phyloP scores from a whole-genome alignment of 257 asterid species.

The Primulina tabacum region DNA sequence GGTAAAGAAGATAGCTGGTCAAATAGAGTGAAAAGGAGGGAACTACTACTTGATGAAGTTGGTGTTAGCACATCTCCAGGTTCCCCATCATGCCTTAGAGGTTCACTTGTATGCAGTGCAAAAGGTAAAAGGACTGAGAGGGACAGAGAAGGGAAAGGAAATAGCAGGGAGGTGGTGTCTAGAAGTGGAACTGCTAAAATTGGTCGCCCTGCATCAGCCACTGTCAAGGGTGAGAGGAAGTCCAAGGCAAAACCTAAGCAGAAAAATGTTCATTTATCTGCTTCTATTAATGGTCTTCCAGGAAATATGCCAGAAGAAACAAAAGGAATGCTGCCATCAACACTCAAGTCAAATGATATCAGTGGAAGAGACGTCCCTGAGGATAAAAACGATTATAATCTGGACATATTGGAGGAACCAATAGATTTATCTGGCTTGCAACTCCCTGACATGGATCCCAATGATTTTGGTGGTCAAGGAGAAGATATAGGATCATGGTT shows the following conservation, averaged over 20 bases:
- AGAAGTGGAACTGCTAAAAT: slow-evolving; percentile 65
- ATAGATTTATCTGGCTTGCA: slow-evolving; percentile 79
- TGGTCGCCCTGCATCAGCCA: slow-evolving; percentile 48
- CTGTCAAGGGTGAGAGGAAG: slow-evolving; percentile 79
- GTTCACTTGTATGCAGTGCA: slow-evolving; percentile 65
- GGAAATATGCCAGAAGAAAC: slow-evolving; percentile 62
- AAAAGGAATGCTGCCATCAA: slow-evolving; percentile 48
- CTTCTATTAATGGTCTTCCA: slow-evolving; percentile 62
- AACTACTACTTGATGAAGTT: not conserved
- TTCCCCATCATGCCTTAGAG: slow-evolving; percentile 52
- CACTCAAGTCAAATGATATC: slow-evolving; percentile 47
- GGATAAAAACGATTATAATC: slow-evolving; percentile 38
- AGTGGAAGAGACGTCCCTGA: slow-evolving; percentile 37
- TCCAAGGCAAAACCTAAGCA: slow-evolving; percentile 76
- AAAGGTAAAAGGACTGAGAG: slow-evolving; percentile 92
- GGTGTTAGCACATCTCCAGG: slow-evolving; percentile 37
- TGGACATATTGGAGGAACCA: slow-evolving; percentile 83
- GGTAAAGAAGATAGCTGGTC: slow-evolving; percentile 57
- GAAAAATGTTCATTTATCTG: slow-evolving; percentile 70
- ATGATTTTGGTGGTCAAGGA: slow-evolving; percentile 72
- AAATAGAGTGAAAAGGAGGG: slow-evolving; percentile 53
- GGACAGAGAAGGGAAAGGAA: slow-evolving; percentile 81
- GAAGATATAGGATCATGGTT: slow-evolving; percentile 90
- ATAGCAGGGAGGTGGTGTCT: slow-evolving; percentile 52
- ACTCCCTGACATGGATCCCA: slow-evolving; percentile 67